These are phyloP conservation scores for Astrothelium subdiscretum DNA, from an alignment of 495 filamentous ascomycete species.

Conservation along the genomic window DNA sequence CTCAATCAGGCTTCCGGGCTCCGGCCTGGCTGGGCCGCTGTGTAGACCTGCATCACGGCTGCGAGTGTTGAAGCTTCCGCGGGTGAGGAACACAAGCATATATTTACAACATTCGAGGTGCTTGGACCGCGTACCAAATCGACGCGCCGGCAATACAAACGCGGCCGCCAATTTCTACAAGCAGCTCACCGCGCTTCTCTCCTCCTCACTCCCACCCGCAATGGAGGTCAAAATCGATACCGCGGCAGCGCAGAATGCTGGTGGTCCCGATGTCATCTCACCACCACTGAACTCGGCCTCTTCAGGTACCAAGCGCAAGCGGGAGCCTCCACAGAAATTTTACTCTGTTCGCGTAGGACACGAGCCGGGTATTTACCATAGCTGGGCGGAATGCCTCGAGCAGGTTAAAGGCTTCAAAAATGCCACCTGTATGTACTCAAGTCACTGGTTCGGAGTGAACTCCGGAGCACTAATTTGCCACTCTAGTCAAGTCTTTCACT, in stretches of 20 bases:
- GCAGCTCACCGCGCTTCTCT: neutral
- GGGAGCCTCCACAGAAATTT: conserved; percentile 52
- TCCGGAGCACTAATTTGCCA: neutral
- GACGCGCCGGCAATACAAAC: too few relatives aligned
- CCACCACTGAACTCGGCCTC: conserved; percentile 22
- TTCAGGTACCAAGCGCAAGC: conserved; percentile 54
- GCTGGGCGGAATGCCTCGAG: conserved; percentile 67
- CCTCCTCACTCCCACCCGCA: neutral
- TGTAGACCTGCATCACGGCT: neutral
- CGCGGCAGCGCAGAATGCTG: neutral
- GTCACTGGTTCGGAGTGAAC: neutral
- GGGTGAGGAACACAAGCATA: too few relatives aligned
- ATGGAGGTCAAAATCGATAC: neutral
- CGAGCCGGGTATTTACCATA: conserved; percentile 76
- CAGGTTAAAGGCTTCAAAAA: conserved; percentile 81
- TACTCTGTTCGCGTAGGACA: conserved; percentile 76
- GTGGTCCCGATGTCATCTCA: neutral
- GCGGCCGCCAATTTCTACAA: neutral
- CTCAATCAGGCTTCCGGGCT: neutral
- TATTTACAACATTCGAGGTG: too few relatives aligned
- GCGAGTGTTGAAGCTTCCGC: neutral
- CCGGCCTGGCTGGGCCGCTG: neutral
- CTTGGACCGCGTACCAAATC: neutral
- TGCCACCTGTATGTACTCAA: conserved; percentile 54
- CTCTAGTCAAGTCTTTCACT: conserved; percentile 72